phyloP scores from a whole-genome alignment of 78 protist genomes.

The Dictyostelium purpureum region DNA sequence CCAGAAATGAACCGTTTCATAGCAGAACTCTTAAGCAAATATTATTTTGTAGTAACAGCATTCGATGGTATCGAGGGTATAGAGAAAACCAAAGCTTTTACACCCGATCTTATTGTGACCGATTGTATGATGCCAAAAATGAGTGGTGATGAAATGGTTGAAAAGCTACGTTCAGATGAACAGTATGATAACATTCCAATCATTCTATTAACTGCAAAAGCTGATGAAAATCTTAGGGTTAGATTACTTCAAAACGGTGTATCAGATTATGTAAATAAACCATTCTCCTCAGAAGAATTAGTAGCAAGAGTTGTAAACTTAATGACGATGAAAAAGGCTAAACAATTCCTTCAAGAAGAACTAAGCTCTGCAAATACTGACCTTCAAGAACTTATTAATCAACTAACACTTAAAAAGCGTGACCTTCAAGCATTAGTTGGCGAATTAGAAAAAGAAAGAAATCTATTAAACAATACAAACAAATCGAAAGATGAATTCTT shows the following conservation, averaged over 20 bases:
- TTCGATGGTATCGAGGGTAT: conserved; percentile 61
- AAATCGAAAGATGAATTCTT: conserved; percentile 69
- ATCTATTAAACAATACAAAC: conserved; percentile 31
- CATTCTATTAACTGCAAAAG: conserved; percentile 74
- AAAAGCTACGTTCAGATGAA: conserved; percentile 28
- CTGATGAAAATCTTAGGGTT: conserved; percentile 72
- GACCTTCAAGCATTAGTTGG: conserved; percentile 45
- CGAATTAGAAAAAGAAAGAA: conserved; percentile 51
- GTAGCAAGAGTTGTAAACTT: conserved; percentile 39
- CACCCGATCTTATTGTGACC: conserved; percentile 70
- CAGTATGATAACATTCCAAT: conserved; percentile 48
- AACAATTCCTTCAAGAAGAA: conserved; percentile 66
- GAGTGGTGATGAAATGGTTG: conserved; percentile 77
- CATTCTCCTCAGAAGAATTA: conserved; percentile 65
- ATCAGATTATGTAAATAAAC: conserved; percentile 74
- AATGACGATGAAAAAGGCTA: conserved; percentile 66
- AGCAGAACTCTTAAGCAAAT: conserved; percentile 6
- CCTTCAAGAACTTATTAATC: conserved; percentile 24
- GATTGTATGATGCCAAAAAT: conserved; percentile 86
- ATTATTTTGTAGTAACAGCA: conserved; percentile 49
- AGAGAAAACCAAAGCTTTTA: conserved; percentile 25
- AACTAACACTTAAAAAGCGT: conserved; percentile 39
- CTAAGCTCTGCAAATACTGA: conserved; percentile 25
- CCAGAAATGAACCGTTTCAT: conserved; percentile 73
- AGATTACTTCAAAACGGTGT: conserved; percentile 59